Conservation (phyloP, 129 eudicot species). For the Artemisia argyi region DNA sequence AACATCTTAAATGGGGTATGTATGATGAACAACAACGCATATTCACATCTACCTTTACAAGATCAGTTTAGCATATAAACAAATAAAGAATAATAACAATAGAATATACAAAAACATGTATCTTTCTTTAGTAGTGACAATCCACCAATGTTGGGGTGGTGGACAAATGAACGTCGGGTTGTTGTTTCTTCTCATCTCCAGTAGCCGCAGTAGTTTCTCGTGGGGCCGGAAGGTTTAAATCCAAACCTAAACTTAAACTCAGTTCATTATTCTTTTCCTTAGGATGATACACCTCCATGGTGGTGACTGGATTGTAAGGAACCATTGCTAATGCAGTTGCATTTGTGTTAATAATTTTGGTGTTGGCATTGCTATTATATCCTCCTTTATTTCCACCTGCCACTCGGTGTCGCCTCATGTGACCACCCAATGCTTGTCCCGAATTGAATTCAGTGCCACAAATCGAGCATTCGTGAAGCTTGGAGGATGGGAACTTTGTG, state of each 20-base stretch:
- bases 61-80: slow-evolving; percentile 1
- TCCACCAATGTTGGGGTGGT: slow-evolving; percentile 67
- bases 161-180: slow-evolving; percentile 40
- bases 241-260: slow-evolving; percentile 56
- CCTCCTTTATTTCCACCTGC: slow-evolving; percentile 22
- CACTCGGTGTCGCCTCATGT: slow-evolving; percentile 88
- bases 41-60: slow-evolving; percentile 20
- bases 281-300: slow-evolving; percentile 14
- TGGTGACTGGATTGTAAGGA: slow-evolving; percentile 17
- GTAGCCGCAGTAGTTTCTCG: slow-evolving; percentile 27
- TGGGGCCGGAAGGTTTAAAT: slow-evolving; percentile 88
- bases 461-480: slow-evolving; percentile 72
- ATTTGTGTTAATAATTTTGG: not conserved
- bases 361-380: not conserved
- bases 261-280: slow-evolving; percentile 28
- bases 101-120: not conserved
- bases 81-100: slow-evolving; percentile 14
- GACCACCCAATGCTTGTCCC: slow-evolving; percentile 94
- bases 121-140: slow-evolving; percentile 58
- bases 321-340: slow-evolving; percentile 35
- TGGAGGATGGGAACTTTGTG: slow-evolving; percentile 26
- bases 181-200: slow-evolving; percentile 37
- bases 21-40: too few relatives aligned
- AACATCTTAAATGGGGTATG: too few relatives aligned
- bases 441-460: slow-evolving; percentile 89